These are phyloP conservation scores for Panicum miliaceum DNA, from an alignment of 176 grass and related monocot species.

Conservation along the genomic window DNA sequence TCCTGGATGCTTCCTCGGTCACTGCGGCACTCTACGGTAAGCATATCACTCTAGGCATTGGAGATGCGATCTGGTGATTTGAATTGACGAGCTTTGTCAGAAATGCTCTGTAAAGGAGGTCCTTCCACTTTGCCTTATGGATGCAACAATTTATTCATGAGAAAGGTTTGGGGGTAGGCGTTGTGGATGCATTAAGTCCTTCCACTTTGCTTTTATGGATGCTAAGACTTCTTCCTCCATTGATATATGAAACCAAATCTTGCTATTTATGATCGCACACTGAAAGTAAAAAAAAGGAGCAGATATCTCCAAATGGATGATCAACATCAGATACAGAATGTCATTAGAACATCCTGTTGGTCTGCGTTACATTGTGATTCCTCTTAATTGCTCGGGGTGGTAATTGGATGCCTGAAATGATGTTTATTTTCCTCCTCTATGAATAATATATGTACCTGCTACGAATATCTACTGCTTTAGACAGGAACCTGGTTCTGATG, in stretches of 20 bases:
- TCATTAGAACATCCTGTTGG: slow-evolving; percentile 16
- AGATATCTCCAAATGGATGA: background rate
- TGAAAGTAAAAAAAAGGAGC: background rate
- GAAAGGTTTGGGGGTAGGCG: too few species aligned
- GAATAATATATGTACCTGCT: background rate
- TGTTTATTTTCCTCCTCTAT: slow-evolving; percentile 43
- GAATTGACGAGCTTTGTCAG: background rate
- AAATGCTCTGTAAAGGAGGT: background rate
- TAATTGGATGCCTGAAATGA: slow-evolving; percentile 10
- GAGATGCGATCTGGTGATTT: too few species aligned
- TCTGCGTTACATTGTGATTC: slow-evolving; percentile 22
- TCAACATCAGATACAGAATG: background rate
- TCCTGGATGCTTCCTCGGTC: too few species aligned
- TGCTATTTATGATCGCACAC: too few species aligned
- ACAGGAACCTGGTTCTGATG: slow-evolving; percentile 72
- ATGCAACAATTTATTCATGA: too few species aligned
- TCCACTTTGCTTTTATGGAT: too few species aligned
- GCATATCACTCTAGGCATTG: too few species aligned
- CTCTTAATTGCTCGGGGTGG: background rate
- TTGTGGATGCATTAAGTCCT: too few species aligned
- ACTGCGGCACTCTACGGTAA: too few species aligned
- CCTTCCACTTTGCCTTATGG: too few species aligned
- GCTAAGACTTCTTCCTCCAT: too few species aligned
- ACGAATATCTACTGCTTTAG: slow-evolving; percentile 58
- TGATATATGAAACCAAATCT: too few species aligned